These are phyloP conservation scores for Hyphopichia buzzinii DNA, from an alignment of 1,139 yeast species.

Conservation along the genomic window DNA sequence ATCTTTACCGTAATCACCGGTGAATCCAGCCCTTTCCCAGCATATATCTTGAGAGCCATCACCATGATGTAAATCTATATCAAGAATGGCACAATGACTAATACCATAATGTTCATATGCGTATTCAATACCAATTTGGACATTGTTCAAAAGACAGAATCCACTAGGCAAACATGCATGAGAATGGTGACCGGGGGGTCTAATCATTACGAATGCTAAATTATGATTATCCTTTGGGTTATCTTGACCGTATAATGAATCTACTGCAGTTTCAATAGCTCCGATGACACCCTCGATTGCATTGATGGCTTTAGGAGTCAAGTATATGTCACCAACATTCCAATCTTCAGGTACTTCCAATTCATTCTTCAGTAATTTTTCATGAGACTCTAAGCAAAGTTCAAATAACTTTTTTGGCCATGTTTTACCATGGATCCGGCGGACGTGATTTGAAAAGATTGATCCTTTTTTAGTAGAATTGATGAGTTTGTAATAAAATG, in stretches of 20 bases:
- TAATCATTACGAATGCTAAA: conserved; percentile 65
- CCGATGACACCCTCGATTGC: conserved; percentile 83
- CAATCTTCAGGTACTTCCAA: conserved; percentile 79
- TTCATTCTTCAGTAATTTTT: conserved; percentile 51
- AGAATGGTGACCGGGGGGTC: conserved; percentile 94
- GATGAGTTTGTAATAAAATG: conserved; percentile 54
- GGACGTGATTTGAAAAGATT: conserved; percentile 57
- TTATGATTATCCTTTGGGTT: conserved; percentile 34
- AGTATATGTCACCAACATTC: conserved; percentile 83
- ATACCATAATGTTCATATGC: conserved; percentile 64
- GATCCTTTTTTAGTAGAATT: conserved; percentile 49
- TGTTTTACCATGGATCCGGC: conserved; percentile 68
- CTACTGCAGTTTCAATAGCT: conserved; percentile 72
- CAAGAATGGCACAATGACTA: conserved; percentile 80
- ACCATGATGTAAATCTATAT: conserved; percentile 89
- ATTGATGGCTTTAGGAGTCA: conserved; percentile 63
- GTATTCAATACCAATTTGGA: conserved; percentile 78
- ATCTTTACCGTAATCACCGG: conserved; percentile 49
- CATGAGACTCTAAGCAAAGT: conserved; percentile 59
- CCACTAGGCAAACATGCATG: conserved; percentile 84
- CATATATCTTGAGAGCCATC: conserved; percentile 89
- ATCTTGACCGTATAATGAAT: conserved; percentile 41
- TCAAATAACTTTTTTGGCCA: conserved; percentile 68
- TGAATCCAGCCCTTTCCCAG: conserved; percentile 73
- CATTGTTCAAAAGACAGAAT: conserved; percentile 81